These are phyloP conservation scores for Lasiodiplodia sp. DNA, from an alignment of 2,329 filamentous ascomycete genomes.

Conservation along the genomic window DNA sequence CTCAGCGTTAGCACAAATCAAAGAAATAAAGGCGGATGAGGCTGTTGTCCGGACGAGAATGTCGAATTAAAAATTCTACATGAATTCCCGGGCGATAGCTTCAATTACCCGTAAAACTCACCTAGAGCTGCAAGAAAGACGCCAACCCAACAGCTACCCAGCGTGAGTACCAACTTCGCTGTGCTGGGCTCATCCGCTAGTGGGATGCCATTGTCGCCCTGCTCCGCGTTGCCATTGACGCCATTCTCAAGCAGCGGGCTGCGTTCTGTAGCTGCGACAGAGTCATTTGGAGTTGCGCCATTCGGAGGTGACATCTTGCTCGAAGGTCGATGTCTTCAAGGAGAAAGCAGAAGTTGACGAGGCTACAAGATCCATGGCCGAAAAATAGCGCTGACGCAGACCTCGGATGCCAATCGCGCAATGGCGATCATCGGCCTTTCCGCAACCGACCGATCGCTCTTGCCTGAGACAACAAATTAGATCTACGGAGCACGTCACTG, in stretches of 20 bases:
- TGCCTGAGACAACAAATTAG: neutral
- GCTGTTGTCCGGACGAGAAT: too few species aligned
- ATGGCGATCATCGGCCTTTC: conserved; percentile 11
- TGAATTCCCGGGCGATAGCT: too few species aligned
- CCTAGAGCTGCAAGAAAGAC: conserved; percentile 65
- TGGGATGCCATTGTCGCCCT: conserved; percentile 4
- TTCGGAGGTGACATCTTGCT: neutral
- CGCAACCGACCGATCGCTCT: neutral
- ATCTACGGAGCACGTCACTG: neutral
- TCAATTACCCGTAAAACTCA: conserved; percentile 33
- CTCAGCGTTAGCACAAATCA: conserved; percentile 21
- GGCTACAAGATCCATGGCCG: conserved; percentile 2
- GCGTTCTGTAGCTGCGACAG: conserved; percentile 21
- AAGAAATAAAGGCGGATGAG: neutral
- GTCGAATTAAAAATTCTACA: too few species aligned
- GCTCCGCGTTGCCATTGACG: conserved; percentile 14
- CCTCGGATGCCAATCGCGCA: conserved; percentile 13
- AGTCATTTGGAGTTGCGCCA: neutral
- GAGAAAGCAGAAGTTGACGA: neutral
- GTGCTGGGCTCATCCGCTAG: conserved; percentile 53
- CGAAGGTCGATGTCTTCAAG: neutral
- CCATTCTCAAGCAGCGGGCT: conserved; percentile 26
- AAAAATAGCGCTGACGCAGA: conserved; percentile 13
- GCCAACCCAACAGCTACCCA: conserved; percentile 60
- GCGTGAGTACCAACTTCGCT: conserved; percentile 55